A percentile compares a stretch with the other conserved stretches of the same genome.
Evolutionary conservation across 768 basidiomycete genomes (phyloP).

Genomic region (Pisolithus orientalis): DNA sequence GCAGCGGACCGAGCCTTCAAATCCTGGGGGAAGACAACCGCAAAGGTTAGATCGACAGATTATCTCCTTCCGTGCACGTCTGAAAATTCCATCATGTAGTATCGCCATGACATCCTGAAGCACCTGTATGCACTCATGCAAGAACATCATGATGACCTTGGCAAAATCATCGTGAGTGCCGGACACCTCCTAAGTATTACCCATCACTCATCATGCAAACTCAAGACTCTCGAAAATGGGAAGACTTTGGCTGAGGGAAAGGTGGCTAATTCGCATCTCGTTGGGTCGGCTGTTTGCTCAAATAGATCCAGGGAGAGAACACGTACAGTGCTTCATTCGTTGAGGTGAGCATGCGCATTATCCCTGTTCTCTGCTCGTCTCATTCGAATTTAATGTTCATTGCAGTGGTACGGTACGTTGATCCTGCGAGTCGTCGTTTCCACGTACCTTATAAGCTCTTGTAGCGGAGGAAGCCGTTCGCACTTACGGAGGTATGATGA

Average conservation of each 20-base stretch:
- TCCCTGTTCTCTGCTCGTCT: neutral
- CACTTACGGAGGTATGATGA: conserved; percentile 68
- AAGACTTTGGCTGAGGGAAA: conserved; percentile 83
- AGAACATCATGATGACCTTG: conserved; percentile 82
- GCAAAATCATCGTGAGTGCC: conserved; percentile 69
- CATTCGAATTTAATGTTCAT: conserved; percentile 2
- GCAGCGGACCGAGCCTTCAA: conserved; percentile 78
- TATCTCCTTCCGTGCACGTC: neutral
- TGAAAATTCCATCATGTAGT: conserved; percentile 29
- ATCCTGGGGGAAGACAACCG: conserved; percentile 82
- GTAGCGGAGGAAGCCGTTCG: conserved; percentile 89
- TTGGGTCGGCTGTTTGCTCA: neutral
- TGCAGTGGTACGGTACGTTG: conserved; percentile 73
- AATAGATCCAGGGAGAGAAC: conserved; percentile 59
- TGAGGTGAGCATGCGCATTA: conserved; percentile 44
- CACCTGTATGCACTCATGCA: conserved; percentile 77
- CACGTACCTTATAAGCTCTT: conserved; percentile 2
- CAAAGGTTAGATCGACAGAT: conserved; percentile 51
- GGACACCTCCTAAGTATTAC: neutral
- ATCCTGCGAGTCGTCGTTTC: neutral
- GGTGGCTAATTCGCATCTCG: conserved; percentile 31
- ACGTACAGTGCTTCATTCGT: conserved; percentile 80
- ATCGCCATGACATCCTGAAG: conserved; percentile 77
- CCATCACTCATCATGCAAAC: conserved; percentile 6
- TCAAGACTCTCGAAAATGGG: conserved; percentile 90